A percentile compares a stretch with the other conserved stretches of the same genome.
These are phyloP conservation scores for Cladosporium sp. DNA, from an alignment of 2,329 filamentous ascomycete species.

Conservation along the genomic window DNA sequence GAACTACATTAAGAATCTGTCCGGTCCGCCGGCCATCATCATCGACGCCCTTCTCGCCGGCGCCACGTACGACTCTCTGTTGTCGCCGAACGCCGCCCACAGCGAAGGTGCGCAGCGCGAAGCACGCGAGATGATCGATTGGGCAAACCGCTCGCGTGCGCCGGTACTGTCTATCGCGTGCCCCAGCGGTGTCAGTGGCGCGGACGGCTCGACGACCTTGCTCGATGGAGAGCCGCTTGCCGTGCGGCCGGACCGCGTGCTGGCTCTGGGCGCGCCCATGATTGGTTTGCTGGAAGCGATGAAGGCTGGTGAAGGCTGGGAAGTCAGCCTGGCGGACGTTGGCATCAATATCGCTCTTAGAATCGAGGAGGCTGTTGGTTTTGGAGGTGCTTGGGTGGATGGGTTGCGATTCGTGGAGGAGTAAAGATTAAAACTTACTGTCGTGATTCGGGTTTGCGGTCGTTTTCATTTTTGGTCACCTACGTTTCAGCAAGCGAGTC, in stretches of 20 bases:
- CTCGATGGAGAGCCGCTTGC: slow-evolving; percentile 72
- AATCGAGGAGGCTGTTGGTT: slow-evolving; percentile 77
- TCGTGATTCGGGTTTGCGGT: neutral
- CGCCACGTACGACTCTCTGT: slow-evolving; percentile 80
- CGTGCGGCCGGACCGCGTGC: slow-evolving; percentile 73
- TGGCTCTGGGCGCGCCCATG: slow-evolving; percentile 82
- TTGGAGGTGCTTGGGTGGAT: slow-evolving; percentile 80
- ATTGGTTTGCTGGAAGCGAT: slow-evolving; percentile 75
- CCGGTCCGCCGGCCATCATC: slow-evolving; percentile 68
- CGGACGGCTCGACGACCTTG: slow-evolving; percentile 59
- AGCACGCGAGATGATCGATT: slow-evolving; percentile 84
- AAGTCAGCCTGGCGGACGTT: slow-evolving; percentile 77
- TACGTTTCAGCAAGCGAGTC: neutral
- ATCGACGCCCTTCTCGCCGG: slow-evolving; percentile 86
- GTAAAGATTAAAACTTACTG: neutral
- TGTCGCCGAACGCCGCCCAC: slow-evolving; percentile 32
- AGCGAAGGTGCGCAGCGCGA: slow-evolving; percentile 65
- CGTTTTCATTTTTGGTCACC: neutral
- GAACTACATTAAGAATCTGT: slow-evolving; percentile 46
- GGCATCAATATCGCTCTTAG: slow-evolving; percentile 81
- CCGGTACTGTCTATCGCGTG: slow-evolving; percentile 83
- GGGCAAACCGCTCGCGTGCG: slow-evolving; percentile 83
- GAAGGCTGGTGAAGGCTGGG: slow-evolving; percentile 61
- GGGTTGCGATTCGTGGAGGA: slow-evolving; percentile 27
- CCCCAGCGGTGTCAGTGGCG: slow-evolving; percentile 79